A percentile compares a stretch with the other conserved stretches of the same genome.
These are phyloP conservation scores for Xylaria sp. DNA, from an alignment of 2,329 filamentous ascomycete genomes.

Conservation along the genomic window DNA sequence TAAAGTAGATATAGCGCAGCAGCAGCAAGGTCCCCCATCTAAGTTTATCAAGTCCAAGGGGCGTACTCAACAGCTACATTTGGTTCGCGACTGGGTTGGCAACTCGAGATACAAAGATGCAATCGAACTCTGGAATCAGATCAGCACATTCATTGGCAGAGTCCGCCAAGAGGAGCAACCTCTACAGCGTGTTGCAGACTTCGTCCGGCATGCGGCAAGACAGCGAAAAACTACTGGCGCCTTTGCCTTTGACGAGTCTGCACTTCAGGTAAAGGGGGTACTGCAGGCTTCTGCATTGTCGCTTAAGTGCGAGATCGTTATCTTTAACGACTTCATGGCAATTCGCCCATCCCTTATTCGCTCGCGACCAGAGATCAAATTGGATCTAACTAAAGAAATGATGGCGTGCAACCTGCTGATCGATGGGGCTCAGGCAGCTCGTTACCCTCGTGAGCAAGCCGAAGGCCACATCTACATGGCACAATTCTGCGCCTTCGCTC, in stretches of 20 bases:
- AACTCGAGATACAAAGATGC: conserved; percentile 42
- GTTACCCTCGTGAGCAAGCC: conserved; percentile 55
- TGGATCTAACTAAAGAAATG: conserved; percentile 49
- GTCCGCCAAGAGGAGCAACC: conserved; percentile 60
- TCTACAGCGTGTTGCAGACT: conserved; percentile 57
- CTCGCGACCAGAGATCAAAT: conserved; percentile 29
- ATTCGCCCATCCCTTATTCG: conserved; percentile 28
- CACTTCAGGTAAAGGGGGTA: conserved; percentile 50
- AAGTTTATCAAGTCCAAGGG: conserved; percentile 23
- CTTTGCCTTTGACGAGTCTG: conserved; percentile 52
- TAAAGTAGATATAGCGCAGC: not conserved
- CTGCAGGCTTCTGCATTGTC: conserved; percentile 58
- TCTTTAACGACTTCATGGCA: conserved; percentile 56
- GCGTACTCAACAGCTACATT: conserved; percentile 34
- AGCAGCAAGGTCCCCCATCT: not conserved
- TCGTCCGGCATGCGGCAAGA: conserved; percentile 55
- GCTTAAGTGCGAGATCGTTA: conserved; percentile 59
- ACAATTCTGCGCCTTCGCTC: conserved; percentile 58
- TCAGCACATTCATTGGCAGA: conserved; percentile 41
- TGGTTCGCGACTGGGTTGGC: conserved; percentile 36
- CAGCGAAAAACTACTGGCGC: conserved; percentile 40
- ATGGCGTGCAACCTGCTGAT: conserved; percentile 55
- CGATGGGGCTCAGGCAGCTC: conserved; percentile 49
- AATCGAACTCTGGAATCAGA: conserved; percentile 35
- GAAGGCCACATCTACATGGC: conserved; percentile 63